Evolutionary conservation across 352 stramenopile species (phyloP).

Genomic region (Globisporangium lucens): DNA sequence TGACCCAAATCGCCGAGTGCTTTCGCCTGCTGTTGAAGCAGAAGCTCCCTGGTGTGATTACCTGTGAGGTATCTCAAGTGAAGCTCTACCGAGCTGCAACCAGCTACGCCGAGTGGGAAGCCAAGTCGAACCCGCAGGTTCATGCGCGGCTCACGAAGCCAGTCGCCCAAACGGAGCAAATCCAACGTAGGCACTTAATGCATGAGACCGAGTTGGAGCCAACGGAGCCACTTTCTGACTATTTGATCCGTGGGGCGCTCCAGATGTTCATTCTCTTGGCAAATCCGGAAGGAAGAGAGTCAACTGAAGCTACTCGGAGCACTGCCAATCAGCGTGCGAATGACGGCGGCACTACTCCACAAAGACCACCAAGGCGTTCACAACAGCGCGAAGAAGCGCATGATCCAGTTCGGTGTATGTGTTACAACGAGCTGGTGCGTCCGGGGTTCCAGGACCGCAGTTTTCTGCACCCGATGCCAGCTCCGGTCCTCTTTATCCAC

Average conservation of each 20-base stretch:
- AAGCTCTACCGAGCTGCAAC: background rate
- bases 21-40: background rate
- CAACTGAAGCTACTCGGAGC: background rate
- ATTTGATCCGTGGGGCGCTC: background rate
- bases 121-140: background rate
- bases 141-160: background rate
- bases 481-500: background rate
- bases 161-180: background rate
- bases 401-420: background rate
- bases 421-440: background rate
- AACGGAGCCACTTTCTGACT: background rate
- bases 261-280: background rate
- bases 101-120: background rate
- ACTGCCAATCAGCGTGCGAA: background rate
- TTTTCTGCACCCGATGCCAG: background rate
- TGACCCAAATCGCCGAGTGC: background rate
- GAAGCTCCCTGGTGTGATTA: background rate
- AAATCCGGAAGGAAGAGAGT: background rate
- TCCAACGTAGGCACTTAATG: background rate
- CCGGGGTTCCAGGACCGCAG: background rate
- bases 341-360: background rate
- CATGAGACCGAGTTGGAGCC: background rate
- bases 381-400: background rate
- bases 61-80: background rate
- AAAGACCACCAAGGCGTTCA: background rate